These are phyloP conservation scores for Nyctanthes arbortristis DNA, from an alignment of 257 asterid genomes.

Conservation along the genomic window DNA sequence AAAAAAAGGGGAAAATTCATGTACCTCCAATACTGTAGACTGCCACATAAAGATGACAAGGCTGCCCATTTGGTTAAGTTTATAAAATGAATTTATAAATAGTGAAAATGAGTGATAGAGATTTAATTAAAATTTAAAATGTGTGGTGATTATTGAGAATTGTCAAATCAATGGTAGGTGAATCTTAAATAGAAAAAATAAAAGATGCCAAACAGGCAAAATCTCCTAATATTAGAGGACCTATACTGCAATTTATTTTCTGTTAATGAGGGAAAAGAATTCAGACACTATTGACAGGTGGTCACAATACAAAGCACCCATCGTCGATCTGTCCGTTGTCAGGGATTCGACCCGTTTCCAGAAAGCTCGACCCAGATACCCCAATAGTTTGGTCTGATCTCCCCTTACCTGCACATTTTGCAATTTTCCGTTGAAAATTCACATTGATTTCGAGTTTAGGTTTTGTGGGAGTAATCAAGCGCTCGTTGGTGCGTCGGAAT, in stretches of 20 bases:
- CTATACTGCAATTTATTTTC: neutral
- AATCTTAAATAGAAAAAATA: too few relatives aligned
- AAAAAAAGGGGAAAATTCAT: too few relatives aligned
- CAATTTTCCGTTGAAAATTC: constrained; percentile 28
- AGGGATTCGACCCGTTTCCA: constrained; percentile 28
- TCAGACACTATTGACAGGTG: constrained; percentile 27
- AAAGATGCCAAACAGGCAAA: too few relatives aligned
- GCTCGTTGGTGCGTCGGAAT: constrained; percentile 8
- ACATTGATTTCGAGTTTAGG: constrained; percentile 24
- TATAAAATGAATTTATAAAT: too few relatives aligned
- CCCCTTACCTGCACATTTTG: constrained; percentile 26
- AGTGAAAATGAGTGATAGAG: too few relatives aligned
- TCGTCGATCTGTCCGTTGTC: constrained; percentile 20
- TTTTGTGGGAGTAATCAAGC: constrained; percentile 6
- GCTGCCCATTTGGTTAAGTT: too few relatives aligned
- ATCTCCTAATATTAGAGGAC: neutral
- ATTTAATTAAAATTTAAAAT: too few relatives aligned
- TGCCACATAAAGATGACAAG: too few relatives aligned
- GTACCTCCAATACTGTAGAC: too few relatives aligned
- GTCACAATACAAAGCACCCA: constrained; percentile 14
- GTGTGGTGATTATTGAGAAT: too few relatives aligned
- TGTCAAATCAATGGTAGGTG: too few relatives aligned
- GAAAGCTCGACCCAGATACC: constrained; percentile 28
- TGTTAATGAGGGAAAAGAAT: neutral
- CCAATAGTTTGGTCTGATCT: constrained; percentile 21